A percentile compares a stretch with the other conserved stretches of the same genome.
Conservation (phyloP, 805 yeast genomes). For the Candida gorgasii region DNA sequence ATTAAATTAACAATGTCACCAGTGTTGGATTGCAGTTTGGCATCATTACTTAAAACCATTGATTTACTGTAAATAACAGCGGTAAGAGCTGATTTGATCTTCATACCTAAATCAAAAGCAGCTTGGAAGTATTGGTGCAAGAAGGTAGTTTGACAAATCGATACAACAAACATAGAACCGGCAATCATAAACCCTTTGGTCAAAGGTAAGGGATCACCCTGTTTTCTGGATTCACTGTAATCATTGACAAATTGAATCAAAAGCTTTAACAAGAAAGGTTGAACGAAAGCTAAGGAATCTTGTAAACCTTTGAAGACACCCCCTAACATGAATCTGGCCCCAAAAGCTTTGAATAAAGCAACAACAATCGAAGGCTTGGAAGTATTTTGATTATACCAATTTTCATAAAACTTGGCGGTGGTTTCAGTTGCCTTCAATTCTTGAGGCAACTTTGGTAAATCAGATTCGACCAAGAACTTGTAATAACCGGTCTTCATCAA, state of each 20-base stretch:
- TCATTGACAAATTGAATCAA: constrained; percentile 36
- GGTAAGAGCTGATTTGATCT: constrained; percentile 67
- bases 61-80: constrained; percentile 70
- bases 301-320: constrained; percentile 71
- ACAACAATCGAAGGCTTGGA: constrained; percentile 51
- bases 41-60: constrained; percentile 66
- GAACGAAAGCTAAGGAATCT: constrained; percentile 64
- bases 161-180: constrained; percentile 68
- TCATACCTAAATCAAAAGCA: constrained; percentile 75
- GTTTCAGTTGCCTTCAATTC: constrained; percentile 58
- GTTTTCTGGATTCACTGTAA: constrained; percentile 34
- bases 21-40: constrained; percentile 68
- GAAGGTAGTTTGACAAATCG: constrained; percentile 74
- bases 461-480: constrained; percentile 54
- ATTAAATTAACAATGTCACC: constrained; percentile 94
- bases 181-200: constrained; percentile 78
- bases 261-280: constrained; percentile 31
- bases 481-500: constrained; percentile 77
- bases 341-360: constrained; percentile 74
- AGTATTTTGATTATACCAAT: constrained; percentile 61
- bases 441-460: constrained; percentile 78
- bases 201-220: constrained; percentile 55
- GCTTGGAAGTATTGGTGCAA: constrained; percentile 79
- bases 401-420: constrained; percentile 47
- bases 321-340: constrained; percentile 66